phyloP scores from a whole-genome alignment of 805 yeast genomes.

The Saturnispora zaruensis region DNA sequence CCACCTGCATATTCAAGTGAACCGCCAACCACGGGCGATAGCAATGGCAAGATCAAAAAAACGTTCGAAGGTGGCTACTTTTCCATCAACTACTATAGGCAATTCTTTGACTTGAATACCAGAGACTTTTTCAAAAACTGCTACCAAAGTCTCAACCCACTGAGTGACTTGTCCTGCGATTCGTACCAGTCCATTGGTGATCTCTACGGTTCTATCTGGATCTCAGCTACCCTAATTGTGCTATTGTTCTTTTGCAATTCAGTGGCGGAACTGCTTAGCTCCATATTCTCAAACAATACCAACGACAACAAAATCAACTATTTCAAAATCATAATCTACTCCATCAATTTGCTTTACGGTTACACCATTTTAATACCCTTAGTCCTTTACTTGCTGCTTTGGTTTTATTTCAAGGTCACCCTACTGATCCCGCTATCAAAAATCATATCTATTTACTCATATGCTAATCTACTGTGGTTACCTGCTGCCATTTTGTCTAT shows the following conservation, averaged over 20 bases:
- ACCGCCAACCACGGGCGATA: background rate
- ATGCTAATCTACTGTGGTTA: slow-evolving; percentile 78
- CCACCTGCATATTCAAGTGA: background rate
- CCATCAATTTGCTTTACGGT: slow-evolving; percentile 65
- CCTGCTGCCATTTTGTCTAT: slow-evolving; percentile 63
- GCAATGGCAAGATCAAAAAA: slow-evolving; percentile 14
- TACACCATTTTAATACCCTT: slow-evolving; percentile 64
- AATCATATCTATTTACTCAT: slow-evolving; percentile 72
- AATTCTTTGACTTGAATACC: slow-evolving; percentile 64
- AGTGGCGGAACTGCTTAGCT: slow-evolving; percentile 54
- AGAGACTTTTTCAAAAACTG: slow-evolving; percentile 50
- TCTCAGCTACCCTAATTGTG: slow-evolving; percentile 72
- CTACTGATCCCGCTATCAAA: slow-evolving; percentile 44
- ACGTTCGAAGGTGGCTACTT: slow-evolving; percentile 39
- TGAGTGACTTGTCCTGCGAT: slow-evolving; percentile 28
- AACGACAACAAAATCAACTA: slow-evolving; percentile 39
- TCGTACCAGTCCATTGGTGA: slow-evolving; percentile 46
- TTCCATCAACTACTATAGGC: slow-evolving; percentile 50
- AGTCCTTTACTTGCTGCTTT: slow-evolving; percentile 41
- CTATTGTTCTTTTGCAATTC: slow-evolving; percentile 70
- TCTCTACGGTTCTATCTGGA: slow-evolving; percentile 86
- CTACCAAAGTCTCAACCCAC: slow-evolving; percentile 49
- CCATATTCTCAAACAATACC: slow-evolving; percentile 33
- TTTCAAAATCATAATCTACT: slow-evolving; percentile 56
- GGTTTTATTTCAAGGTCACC: slow-evolving; percentile 44